Conservation (phyloP, 805 yeast genomes). For the Saturnispora quitensis region DNA sequence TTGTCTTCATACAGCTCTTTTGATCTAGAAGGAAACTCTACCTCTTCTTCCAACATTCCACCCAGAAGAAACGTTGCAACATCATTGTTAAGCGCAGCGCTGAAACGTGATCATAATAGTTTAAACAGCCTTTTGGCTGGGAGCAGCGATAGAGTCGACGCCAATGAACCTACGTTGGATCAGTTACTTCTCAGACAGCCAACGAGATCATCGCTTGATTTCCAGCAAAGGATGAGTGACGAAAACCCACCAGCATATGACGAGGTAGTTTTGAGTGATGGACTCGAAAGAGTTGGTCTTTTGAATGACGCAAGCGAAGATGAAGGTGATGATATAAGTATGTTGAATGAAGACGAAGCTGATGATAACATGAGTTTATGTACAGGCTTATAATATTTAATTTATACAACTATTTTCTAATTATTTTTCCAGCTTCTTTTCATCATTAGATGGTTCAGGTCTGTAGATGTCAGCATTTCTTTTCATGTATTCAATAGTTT, state of each 20-base stretch:
- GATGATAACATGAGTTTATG: constrained; percentile 8
- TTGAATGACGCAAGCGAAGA: constrained; percentile 16
- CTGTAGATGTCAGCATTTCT: constrained; percentile 30
- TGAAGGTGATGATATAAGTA: constrained; percentile 1
- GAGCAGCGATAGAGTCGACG: background rate
- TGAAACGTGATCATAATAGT: background rate
- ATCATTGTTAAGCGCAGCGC: background rate
- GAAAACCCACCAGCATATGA: constrained; percentile 23
- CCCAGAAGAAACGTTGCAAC: background rate
- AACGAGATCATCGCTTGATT: constrained; percentile 20
- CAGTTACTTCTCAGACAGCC: constrained; percentile 14
- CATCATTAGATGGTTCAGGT: constrained; percentile 25
- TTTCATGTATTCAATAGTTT: constrained; percentile 25
- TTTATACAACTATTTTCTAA: background rate
- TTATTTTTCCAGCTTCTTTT: constrained; percentile 12
- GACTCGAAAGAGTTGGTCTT: constrained; percentile 18
- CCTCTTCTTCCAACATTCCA: background rate
- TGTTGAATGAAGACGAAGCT: background rate
- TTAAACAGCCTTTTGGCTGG: constrained; percentile 2
- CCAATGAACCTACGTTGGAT: background rate
- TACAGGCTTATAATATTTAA: constrained; percentile 3
- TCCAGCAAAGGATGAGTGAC: constrained; percentile 9
- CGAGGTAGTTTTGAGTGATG: constrained; percentile 16
- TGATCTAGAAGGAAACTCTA: background rate
- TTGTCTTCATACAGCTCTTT: background rate